Evolutionary conservation across 1,139 yeast genomes (phyloP).

Genomic region (Candida sp.): DNA sequence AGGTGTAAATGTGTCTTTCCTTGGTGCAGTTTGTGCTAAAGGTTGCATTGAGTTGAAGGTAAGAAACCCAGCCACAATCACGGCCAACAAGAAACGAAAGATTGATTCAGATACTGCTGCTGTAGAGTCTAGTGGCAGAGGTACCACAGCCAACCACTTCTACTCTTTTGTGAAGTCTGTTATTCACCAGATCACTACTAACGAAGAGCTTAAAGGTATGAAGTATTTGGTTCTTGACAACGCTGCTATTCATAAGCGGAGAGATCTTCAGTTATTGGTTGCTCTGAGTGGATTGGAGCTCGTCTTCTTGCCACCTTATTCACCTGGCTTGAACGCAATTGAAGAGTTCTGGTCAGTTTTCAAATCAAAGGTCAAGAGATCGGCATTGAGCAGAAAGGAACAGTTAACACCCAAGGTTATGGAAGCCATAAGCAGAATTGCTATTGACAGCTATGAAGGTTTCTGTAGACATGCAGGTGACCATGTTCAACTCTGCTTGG

Average conservation of each 20-base stretch:
- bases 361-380: slow-evolving; percentile 5
- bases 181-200: background rate
- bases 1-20: slow-evolving; percentile 14
- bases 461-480: slow-evolving; percentile 5
- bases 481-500: slow-evolving; percentile 1
- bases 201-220: slow-evolving; percentile 1
- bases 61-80: background rate
- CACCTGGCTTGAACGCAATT: slow-evolving; percentile 7
- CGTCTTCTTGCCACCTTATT: slow-evolving; percentile 8
- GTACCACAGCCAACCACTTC: slow-evolving; percentile 4
- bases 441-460: slow-evolving; percentile 3
- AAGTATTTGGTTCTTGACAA: slow-evolving; percentile 8
- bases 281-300: slow-evolving; percentile 7
- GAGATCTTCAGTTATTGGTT: slow-evolving; percentile 6
- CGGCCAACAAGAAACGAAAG: slow-evolving; percentile 1
- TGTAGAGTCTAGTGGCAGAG: background rate
- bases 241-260: slow-evolving; percentile 7
- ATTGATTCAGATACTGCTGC: background rate
- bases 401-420: slow-evolving; percentile 1
- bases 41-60: slow-evolving; percentile 10
- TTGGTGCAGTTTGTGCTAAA: slow-evolving; percentile 14
- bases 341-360: slow-evolving; percentile 10
- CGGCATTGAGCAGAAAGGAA: slow-evolving; percentile 2
- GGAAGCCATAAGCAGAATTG: background rate
- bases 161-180: slow-evolving; percentile 2